Evolutionary conservation across 1,284 basidiomycete species (phyloP), one percentile per base, ranked within the genome.

Genomic region (Trichosporon sp.): DNA sequence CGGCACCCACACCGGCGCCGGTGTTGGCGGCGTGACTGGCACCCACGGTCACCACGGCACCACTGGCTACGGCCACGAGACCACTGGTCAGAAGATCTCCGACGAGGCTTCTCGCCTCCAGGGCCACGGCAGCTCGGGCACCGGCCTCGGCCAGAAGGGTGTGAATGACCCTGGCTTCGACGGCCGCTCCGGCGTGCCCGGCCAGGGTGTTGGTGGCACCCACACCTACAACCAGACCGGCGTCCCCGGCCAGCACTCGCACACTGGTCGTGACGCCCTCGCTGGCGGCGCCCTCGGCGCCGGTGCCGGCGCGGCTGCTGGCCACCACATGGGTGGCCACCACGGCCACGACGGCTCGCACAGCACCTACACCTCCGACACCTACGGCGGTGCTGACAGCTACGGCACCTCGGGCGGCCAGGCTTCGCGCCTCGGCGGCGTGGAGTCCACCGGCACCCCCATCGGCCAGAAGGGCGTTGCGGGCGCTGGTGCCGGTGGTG

Each of bases 311-410:
- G 56, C 56, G 18, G 56, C 56, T 31, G 56, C 56, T 21, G 47
- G 47, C 23, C 47, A 51, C 47, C 47, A 51, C 27, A 11, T 38
- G 4, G 35, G 35, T 15, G 11, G 35, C 35, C 35, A 38, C 35
- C 35, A 15, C n/a, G 44, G 44, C 44, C 44, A 51, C 27, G n/a
- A 58, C 56, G 56, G 27, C 12, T n/a, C 15, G 12, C 27, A 60
- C 15, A 31, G 27, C 27, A 60, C 56, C 27, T 60, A 60, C 56
- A 60, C 56, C 31, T 31, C 56, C 27, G 56, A 32, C 56, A 60
- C 56, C 56, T 60, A 60, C 56, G 56, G 56, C 56, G 56, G 56
- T 29, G 56, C 56, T 15, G 56, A 60, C 56, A 60, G 56, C 56
- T 60, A 60, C 56, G 56, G 56, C 56, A 12, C 56, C 21, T 32